phyloP scores from a whole-genome alignment of 129 eudicot genomes.

The Apium graveolens region DNA sequence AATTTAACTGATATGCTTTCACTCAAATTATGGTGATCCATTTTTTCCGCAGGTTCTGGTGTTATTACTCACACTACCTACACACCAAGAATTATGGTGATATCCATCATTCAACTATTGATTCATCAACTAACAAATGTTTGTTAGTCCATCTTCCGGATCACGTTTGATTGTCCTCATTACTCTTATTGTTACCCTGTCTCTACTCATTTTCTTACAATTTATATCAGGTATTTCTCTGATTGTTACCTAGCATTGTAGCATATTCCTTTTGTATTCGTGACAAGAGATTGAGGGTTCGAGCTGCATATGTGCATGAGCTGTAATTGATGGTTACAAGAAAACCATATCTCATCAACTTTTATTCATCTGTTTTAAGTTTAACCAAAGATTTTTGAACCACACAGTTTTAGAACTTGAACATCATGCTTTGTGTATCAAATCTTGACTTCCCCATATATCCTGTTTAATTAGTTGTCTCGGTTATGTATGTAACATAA shows the following conservation, averaged over 20 bases:
- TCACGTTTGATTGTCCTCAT: constrained; percentile 28
- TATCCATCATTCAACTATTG: constrained; percentile 43
- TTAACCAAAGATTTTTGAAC: too few relatives aligned
- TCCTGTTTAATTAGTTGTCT: too few relatives aligned
- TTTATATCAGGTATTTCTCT: constrained; percentile 41
- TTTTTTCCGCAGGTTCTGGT: constrained; percentile 24
- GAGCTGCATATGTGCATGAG: too few relatives aligned
- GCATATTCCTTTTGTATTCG: background rate
- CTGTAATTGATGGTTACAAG: too few relatives aligned
- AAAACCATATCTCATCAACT: too few relatives aligned
- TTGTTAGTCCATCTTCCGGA: constrained; percentile 20
- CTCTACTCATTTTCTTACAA: constrained; percentile 26
- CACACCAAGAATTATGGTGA: constrained; percentile 52
- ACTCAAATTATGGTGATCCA: background rate
- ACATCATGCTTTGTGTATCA: too few relatives aligned
- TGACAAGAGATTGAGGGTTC: too few relatives aligned
- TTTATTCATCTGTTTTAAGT: too few relatives aligned
- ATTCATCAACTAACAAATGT: constrained; percentile 3
- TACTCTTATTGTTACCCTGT: constrained; percentile 38
- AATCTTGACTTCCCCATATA: too few relatives aligned
- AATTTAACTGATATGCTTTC: too few relatives aligned
- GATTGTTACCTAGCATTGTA: background rate
- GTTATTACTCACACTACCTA: constrained; percentile 45
- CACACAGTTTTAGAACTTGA: too few relatives aligned
- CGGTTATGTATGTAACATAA: too few relatives aligned